phyloP scores from a whole-genome alignment of 495 filamentous ascomycete genomes.

The Aspergillus panamensis region DNA sequence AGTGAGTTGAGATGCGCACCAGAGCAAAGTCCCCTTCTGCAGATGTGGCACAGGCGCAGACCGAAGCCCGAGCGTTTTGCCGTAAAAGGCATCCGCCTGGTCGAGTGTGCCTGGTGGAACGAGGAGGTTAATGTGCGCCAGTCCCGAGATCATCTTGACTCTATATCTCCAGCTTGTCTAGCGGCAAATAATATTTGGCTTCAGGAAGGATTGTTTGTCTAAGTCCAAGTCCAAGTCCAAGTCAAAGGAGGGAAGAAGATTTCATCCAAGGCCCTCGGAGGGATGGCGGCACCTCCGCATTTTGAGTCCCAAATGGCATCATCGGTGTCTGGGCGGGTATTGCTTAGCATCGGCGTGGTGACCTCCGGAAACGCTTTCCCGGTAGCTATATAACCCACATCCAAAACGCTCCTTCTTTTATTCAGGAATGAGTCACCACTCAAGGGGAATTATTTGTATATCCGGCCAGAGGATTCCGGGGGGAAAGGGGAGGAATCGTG shows the following conservation, averaged over 20 bases:
- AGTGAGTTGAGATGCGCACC: slow-evolving; percentile 30
- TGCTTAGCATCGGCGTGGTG: neutral
- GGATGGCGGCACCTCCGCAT: neutral
- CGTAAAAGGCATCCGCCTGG: slow-evolving; percentile 55
- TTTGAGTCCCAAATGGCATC: slow-evolving; percentile 1
- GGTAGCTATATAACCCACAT: neutral
- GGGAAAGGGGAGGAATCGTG: too few species aligned
- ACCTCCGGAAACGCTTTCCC: slow-evolving; percentile 11
- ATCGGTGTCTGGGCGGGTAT: neutral
- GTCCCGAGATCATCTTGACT: slow-evolving; percentile 52
- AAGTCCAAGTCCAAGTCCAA: too few species aligned
- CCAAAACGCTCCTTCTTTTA: too few species aligned
- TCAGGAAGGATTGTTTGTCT: too few species aligned
- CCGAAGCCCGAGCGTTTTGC: slow-evolving; percentile 48
- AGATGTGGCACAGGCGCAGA: slow-evolving; percentile 48
- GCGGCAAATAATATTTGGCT: neutral
- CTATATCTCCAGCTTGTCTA: neutral
- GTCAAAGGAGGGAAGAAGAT: too few species aligned
- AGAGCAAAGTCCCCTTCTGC: slow-evolving; percentile 48
- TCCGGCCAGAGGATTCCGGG: too few species aligned
- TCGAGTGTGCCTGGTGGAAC: slow-evolving; percentile 52
- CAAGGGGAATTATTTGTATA: too few species aligned
- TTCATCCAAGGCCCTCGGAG: neutral
- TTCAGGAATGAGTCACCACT: too few species aligned
- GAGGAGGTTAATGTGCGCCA: slow-evolving; percentile 59